Evolutionary conservation across 139 green algal genomes (phyloP), one percentile per base, ranked within the genome.

Genomic region (Volvox africanus): DNA sequence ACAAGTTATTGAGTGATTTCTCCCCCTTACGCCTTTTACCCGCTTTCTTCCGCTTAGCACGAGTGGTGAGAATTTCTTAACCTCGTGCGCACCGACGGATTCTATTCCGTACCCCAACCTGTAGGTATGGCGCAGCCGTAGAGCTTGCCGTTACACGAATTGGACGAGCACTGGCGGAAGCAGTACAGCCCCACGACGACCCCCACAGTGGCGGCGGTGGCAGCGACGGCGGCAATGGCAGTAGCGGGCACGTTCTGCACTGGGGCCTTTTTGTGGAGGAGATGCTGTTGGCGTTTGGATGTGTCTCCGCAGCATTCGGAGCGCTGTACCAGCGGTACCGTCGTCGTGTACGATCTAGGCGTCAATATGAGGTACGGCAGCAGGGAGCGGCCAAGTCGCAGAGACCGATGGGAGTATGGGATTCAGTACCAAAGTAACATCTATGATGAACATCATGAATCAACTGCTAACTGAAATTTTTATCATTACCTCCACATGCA

Each of bases 51-150:
- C 44, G 9, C 44, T 55, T 14, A 5, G 9, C 44, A 9, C 44
- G 44, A 55, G 5, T 55, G 44, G 5, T 55, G 44, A 55, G 44
- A 55, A 55, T 55, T 55, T 9, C 5, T 14, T 55, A 55, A 55
- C 44, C 44, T 55, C 44, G 9, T 55, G 44, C 44, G 44, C 44
- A 9, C 44, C 44, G 44, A 9, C 44, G 44, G 44, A 55, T 14
- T 55, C 9, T 55, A 9, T 14, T 55, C 44, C 9, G 44, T 55
- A 55, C 5, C 44, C 44, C 32, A 24, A 9, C 65, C 21, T 16
- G 16, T 3, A 88, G 94, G 33, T 96, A 95, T 69, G 92, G 80
- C 36, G 94, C 89, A 0, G 96, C 95, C 12, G 50, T 97, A 80
- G 82, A 95, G 82, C 62, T 88, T 36, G 93, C 87, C 0, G 82